Evolutionary conservation across 306 rosid species (phyloP), one percentile per base, ranked within the genome.

Genomic region (Rosa multiflora): DNA sequence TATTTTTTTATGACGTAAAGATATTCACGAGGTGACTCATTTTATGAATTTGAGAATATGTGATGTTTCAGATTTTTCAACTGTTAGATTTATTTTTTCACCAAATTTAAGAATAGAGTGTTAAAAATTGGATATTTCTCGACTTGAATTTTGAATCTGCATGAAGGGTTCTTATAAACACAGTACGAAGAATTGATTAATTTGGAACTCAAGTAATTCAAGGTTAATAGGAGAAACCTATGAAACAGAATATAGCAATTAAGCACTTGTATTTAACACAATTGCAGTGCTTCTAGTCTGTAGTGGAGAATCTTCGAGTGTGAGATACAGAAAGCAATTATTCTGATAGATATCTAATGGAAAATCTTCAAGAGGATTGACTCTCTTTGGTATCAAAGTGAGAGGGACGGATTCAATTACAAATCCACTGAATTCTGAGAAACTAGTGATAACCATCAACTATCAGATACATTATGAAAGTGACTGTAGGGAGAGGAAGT

Each of bases 231-330:
- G 37, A 32, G 37, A 32, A 32, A 2, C 37, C 3, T 44, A 7
- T 8, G 48, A 13, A 49, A 15, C 18, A 49, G 55, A 18, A 5
- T 18, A 29, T 32, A 32, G 37, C 37, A 32, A 26, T 26, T 26
- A 26, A 32, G 37, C 37, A 32, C 37, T 32, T 32, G 37, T 32
- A 2, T 32, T 32, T 32, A 32, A 32, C 37, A 32, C 37, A 32
- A 32, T 32, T 32, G 67, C 67, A 12, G 26, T 26, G 67, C 67
- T 29, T 62, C 40, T 62, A 20, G 13, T 29, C 40, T 4, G 4
- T 51, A 62, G 9, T 62, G 68, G 68, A 62, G 42, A 62, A 62
- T 62, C 68, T 62, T 62, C 68, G 2, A 5, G 42, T 62, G 68
- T 8, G 32, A 21, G 29, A 56, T 55, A 29, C 67, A 29, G 42